phyloP scores from a whole-genome alignment of 495 filamentous ascomycete species.

The Annulohypoxylon maeteangense region DNA sequence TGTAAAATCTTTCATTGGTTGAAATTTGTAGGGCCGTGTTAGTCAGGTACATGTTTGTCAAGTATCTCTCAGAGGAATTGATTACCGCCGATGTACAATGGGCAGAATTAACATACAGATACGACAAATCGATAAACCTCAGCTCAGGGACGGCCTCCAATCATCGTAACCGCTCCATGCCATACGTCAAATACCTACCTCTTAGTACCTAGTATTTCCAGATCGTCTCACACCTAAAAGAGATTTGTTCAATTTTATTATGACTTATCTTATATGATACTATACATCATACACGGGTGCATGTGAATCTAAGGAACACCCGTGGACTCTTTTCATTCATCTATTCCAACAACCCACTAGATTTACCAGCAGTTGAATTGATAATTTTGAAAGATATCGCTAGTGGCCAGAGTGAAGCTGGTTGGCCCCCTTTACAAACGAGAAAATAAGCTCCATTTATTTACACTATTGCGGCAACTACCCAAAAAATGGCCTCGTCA shows the following conservation, averaged over 20 bases:
- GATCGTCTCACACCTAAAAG: not conserved
- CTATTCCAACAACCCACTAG: not conserved
- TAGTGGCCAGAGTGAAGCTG: not conserved
- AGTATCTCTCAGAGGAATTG: slow-evolving; percentile 27
- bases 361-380: not conserved
- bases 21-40: slow-evolving; percentile 5
- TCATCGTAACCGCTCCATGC: slow-evolving; percentile 1
- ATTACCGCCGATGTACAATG: slow-evolving; percentile 27
- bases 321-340: not conserved
- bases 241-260: slow-evolving; percentile 12
- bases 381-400: not conserved
- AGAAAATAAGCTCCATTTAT: not conserved
- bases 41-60: slow-evolving; percentile 20
- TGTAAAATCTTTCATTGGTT: slow-evolving; percentile 1
- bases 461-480: not conserved
- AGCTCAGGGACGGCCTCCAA: slow-evolving; percentile 32
- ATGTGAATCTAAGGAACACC: not conserved
- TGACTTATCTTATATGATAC: not conserved
- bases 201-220: no score
- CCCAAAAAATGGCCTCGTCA: slow-evolving; percentile 29
- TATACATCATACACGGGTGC: not conserved
- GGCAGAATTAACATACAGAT: not conserved
- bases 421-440: not conserved
- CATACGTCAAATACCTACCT: slow-evolving; percentile 13
- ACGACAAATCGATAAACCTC: slow-evolving; percentile 18